These are phyloP conservation scores for Hypoxylon lienhwacheense DNA, from an alignment of 495 filamentous ascomycete species.

Conservation along the genomic window DNA sequence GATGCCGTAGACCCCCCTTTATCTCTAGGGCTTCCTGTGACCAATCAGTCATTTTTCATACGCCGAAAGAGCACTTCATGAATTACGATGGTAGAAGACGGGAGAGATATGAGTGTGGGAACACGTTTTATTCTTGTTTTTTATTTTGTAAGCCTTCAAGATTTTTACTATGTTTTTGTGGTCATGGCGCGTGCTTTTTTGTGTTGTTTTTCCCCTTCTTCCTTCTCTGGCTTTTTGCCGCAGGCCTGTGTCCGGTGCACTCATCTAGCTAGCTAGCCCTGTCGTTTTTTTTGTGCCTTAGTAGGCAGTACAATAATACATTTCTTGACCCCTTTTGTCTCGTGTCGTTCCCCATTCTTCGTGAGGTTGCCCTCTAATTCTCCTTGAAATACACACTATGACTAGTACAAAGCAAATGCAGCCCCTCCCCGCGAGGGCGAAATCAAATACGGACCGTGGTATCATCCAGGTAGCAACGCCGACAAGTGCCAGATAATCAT, in stretches of 20 bases:
- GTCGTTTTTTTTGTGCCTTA: conserved; percentile 9
- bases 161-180: conserved; percentile 36
- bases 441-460: conserved; percentile 44
- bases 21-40: not conserved
- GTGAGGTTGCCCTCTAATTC: conserved; percentile 41
- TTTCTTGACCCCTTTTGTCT: conserved; percentile 29
- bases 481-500: conserved; percentile 34
- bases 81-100: conserved; percentile 7
- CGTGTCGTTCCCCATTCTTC: conserved; percentile 30
- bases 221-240: conserved; percentile 14
- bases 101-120: conserved; percentile 1
- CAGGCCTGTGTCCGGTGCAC: conserved; percentile 17
- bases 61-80: conserved; percentile 1
- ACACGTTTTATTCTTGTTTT: conserved; percentile 35
- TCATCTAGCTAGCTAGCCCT: conserved; percentile 25
- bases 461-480: conserved; percentile 45
- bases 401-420: conserved; percentile 35
- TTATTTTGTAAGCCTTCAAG: conserved; percentile 37
- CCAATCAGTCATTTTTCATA: not conserved
- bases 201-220: conserved; percentile 25
- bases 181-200: conserved; percentile 38
- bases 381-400: conserved; percentile 42
- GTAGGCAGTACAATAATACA: conserved; percentile 13
- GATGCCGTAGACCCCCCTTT: not conserved
- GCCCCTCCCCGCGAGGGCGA: conserved; percentile 29